Base-by-base conservation (phyloP, 2,329 filamentous ascomycete genomes). In the Paecilomyces fulvus region DNA sequence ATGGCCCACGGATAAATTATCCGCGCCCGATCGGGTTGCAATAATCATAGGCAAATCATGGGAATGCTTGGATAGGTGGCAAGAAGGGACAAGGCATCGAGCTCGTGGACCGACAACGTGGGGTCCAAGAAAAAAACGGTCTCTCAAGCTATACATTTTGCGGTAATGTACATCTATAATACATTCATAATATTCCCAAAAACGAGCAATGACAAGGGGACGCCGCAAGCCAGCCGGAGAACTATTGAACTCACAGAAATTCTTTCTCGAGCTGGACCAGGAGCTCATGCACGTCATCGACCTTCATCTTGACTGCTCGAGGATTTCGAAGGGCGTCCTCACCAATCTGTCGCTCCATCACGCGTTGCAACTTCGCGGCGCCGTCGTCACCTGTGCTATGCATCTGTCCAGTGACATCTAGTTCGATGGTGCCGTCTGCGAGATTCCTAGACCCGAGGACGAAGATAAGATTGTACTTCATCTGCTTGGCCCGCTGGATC, bases 381-480 rank as follows among this genome's bases (percentile, higher is more conserved):
- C 59, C 62, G 3, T 60, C 61, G 52, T 70, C 69, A 7, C 68
- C 66, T 55, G 73, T 75, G 62, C 75, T 74, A 57, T 75, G 71
- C 51, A 75, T 63, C 60, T 76, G 75, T 1, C 70, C 73, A 5
- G 68, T 70, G 17, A 77, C 57, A 58, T 77, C 73, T 20, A 76
- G 57, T 25, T 70, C 71, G 30, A 91, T 76, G n/a, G 77, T 80
- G 43, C 78, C 77, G 12, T 76, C 77, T n/a, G 77, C 73, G 2
- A 88, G 71, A 62, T 92, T 84, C 56, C 79, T 79, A 30, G 83
- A 77, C 0, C 91, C 91, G 10, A 94, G 77, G 1, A 91, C 84
- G 30, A 90, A 79, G 54, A 94, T 83, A 55, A 89, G 77, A 54
- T 87, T 84, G 68, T 92, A 94, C 46, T 85, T 86, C 71, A 85